Base-by-base conservation (phyloP, 1,284 basidiomycete genomes). In the Irpex lacteus region DNA sequence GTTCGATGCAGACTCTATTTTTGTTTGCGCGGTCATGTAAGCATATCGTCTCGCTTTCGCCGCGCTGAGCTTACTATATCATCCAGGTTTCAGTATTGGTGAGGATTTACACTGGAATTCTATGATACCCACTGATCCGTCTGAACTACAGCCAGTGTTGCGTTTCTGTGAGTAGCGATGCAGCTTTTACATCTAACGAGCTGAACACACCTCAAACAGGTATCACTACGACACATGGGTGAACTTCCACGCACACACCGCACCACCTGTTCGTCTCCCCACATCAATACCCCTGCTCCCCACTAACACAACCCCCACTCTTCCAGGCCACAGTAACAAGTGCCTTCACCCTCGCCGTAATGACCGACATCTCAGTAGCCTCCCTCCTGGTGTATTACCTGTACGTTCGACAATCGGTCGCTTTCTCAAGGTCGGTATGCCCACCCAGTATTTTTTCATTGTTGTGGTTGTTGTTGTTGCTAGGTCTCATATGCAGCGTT, bases 301-400 rank as follows among this genome's bases (percentile, higher is more conserved):
- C 11, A 11, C 40, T 11, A 44, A 44, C 40, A 44, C 3, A 44
- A 55, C 5, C 4, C 3, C 26, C 32, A 9, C 9, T 4, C 34
- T n/a, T 21, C 1, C 61, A 62, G 61, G 32, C 37, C 7, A 62
- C 61, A 2, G 8, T 62, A 6, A 62, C 56, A 19, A 47, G 38
- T 44, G 61, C 55, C 2, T 56, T 62, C n/a, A 15, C 47, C 13
- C 55, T 62, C 40, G 56, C 38, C 7, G 61, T 56, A 5, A n/a
- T 58, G 18, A 47, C 52, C 47, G 61, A 62, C 19, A 34, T 62
- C 6, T n/a, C 52, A 15, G 9, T 9, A 8, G 58, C 61, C 7
- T 26, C 44, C 13, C 38, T 62, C 11, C 40, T 62, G 38, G 50
- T 56, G 55, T 62, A 62, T 36, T 62, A 62, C 32, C 47, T 62